phyloP scores from a whole-genome alignment of 2,329 filamentous ascomycete species.

The Orbilia javanica region DNA sequence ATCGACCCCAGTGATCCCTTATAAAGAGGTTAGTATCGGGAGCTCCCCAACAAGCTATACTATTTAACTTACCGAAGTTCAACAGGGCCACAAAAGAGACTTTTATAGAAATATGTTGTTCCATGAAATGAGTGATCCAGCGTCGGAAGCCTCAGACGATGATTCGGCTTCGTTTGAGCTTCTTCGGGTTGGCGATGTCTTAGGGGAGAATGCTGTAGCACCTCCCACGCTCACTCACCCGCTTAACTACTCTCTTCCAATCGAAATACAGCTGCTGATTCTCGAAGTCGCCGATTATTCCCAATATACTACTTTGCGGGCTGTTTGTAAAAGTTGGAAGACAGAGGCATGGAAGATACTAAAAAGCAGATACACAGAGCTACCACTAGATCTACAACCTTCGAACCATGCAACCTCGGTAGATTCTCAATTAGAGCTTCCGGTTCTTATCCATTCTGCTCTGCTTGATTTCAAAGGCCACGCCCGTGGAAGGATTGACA shows the following conservation, averaged over 20 bases:
- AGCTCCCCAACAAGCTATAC: not conserved
- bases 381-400: not conserved
- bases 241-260: not conserved
- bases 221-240: not conserved
- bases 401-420: accelerated
- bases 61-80: not conserved
- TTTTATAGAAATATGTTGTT: not conserved
- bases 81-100: not conserved
- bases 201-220: not conserved
- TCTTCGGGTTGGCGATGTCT: not conserved
- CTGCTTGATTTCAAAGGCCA: conserved; percentile 20
- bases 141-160: too few species aligned
- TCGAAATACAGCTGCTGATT: not conserved
- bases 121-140: not conserved
- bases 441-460: conserved; percentile 19
- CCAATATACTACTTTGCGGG: not conserved
- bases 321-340: conserved; percentile 13
- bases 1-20: not conserved
- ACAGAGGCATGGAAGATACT: conserved; percentile 3
- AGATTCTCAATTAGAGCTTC: not conserved
- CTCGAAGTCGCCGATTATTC: not conserved
- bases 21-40: not conserved
- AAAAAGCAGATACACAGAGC: not conserved
- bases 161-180: not conserved
- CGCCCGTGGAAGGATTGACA: conserved; percentile 1